These are phyloP conservation scores for Lomentospora prolificans DNA, from an alignment of 2,329 filamentous ascomycete species.

Conservation along the genomic window DNA sequence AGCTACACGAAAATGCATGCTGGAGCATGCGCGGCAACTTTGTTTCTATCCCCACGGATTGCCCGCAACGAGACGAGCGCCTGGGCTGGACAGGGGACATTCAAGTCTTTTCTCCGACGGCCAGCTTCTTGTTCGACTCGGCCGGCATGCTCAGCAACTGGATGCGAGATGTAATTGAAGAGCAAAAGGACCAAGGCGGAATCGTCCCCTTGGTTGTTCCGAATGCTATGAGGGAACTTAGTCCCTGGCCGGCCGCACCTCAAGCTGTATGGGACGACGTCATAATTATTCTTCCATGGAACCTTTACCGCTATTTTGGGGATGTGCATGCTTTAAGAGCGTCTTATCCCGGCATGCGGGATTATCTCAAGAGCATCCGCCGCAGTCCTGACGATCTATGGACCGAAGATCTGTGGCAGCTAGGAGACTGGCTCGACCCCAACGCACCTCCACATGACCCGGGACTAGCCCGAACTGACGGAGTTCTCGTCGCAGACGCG, in stretches of 20 bases:
- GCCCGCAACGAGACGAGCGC: conserved; percentile 45
- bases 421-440: conserved; percentile 40
- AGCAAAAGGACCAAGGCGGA: conserved; percentile 20
- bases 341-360: conserved; percentile 28
- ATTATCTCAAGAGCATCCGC: conserved; percentile 27
- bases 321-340: conserved; percentile 25
- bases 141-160: conserved; percentile 38
- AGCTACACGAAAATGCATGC: conserved; percentile 41
- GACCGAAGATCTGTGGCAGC: conserved; percentile 26
- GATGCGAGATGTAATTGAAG: conserved; percentile 34
- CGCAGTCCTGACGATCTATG: conserved; percentile 28
- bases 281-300: conserved; percentile 29
- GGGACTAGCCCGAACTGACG: conserved; percentile 27
- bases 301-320: conserved; percentile 26
- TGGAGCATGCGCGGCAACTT: conserved; percentile 54
- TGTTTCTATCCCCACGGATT: conserved; percentile 46
- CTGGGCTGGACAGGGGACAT: conserved; percentile 44
- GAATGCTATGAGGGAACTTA: conserved; percentile 3
- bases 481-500: conserved; percentile 33
- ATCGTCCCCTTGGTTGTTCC: conserved; percentile 21
- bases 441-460: conserved; percentile 30
- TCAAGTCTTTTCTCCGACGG: conserved; percentile 38
- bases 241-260: neutral
- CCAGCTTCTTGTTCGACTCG: conserved; percentile 44
- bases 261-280: conserved; percentile 34